phyloP scores from a whole-genome alignment of 768 basidiomycete species.

The Tricholoma matsutake region DNA sequence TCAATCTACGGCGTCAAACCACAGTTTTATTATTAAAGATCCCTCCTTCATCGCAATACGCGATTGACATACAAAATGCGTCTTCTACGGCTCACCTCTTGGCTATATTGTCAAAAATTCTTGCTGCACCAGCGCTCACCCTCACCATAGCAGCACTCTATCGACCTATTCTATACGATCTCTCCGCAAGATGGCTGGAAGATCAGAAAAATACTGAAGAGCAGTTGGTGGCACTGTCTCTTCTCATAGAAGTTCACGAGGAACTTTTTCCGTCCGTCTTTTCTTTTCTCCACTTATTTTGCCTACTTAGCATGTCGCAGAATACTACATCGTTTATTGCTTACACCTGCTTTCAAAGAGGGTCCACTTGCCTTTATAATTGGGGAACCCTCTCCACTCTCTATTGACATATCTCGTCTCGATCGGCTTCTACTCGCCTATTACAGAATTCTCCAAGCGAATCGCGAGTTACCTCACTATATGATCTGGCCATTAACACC shows the following conservation, averaged over 20 bases:
- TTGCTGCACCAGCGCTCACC: slow-evolving; percentile 63
- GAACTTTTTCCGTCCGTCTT: slow-evolving; percentile 67
- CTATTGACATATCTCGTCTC: slow-evolving; percentile 44
- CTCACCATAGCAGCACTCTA: slow-evolving; percentile 60
- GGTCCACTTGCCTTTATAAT: slow-evolving; percentile 55
- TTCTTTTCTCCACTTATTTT: slow-evolving; percentile 11
- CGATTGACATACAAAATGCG: slow-evolving; percentile 34
- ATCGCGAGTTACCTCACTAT: slow-evolving; percentile 60
- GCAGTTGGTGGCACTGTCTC: slow-evolving; percentile 56
- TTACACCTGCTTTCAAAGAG: slow-evolving; percentile 36
- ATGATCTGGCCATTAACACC: slow-evolving; percentile 67
- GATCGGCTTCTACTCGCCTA: slow-evolving; percentile 76
- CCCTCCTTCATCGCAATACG: slow-evolving; percentile 40
- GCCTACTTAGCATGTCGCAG: slow-evolving; percentile 31
- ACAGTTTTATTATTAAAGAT: slow-evolving; percentile 42
- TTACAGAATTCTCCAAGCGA: slow-evolving; percentile 74
- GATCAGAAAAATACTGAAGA: slow-evolving; percentile 45
- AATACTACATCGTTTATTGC: slow-evolving; percentile 52
- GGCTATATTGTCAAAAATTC: slow-evolving; percentile 52
- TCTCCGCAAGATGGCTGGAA: slow-evolving; percentile 83
- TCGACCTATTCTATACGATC: slow-evolving; percentile 73
- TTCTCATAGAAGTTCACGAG: slow-evolving; percentile 63
- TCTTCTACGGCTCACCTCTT: slow-evolving; percentile 44
- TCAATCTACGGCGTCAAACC: slow-evolving; percentile 57
- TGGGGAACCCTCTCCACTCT: slow-evolving; percentile 25